These are phyloP conservation scores for Pythium aquatile DNA, from an alignment of 352 stramenopile species.

Conservation along the genomic window DNA sequence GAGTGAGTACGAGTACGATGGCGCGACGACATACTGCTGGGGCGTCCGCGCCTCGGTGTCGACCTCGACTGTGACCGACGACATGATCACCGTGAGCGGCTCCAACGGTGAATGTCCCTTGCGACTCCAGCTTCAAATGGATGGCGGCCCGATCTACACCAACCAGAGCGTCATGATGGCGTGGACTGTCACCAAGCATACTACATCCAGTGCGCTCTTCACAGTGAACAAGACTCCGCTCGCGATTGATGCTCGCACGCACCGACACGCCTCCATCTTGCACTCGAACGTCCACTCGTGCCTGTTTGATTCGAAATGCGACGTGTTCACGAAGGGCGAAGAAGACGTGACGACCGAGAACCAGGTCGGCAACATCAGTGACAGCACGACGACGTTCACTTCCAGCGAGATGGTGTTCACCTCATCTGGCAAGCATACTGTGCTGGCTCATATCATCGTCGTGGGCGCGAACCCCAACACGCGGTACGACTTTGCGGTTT, in stretches of 20 bases:
- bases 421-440: constrained; percentile 25
- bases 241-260: constrained; percentile 19
- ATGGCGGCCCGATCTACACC: not conserved
- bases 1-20: constrained; percentile 24
- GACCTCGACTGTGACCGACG: constrained; percentile 16
- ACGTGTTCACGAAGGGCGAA: constrained; percentile 21
- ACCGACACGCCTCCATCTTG: constrained; percentile 21
- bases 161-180: constrained; percentile 15
- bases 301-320: constrained; percentile 16
- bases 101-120: constrained; percentile 27
- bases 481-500: constrained; percentile 37
- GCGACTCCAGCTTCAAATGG: constrained; percentile 10
- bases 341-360: constrained; percentile 24
- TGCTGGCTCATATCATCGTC: constrained; percentile 40
- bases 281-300: constrained; percentile 32
- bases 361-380: constrained; percentile 30
- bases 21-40: constrained; percentile 43
- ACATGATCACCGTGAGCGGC: constrained; percentile 19
- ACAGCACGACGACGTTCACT: constrained; percentile 11
- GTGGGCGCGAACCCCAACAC: constrained; percentile 14
- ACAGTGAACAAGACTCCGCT: constrained; percentile 7
- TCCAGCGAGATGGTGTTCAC: constrained; percentile 29
- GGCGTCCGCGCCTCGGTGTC: constrained; percentile 20
- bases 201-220: constrained; percentile 15
- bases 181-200: constrained; percentile 25